These are phyloP conservation scores for Cinnamomum micranthum DNA, from an alignment of 164 flowering plant species.

Conservation along the genomic window DNA sequence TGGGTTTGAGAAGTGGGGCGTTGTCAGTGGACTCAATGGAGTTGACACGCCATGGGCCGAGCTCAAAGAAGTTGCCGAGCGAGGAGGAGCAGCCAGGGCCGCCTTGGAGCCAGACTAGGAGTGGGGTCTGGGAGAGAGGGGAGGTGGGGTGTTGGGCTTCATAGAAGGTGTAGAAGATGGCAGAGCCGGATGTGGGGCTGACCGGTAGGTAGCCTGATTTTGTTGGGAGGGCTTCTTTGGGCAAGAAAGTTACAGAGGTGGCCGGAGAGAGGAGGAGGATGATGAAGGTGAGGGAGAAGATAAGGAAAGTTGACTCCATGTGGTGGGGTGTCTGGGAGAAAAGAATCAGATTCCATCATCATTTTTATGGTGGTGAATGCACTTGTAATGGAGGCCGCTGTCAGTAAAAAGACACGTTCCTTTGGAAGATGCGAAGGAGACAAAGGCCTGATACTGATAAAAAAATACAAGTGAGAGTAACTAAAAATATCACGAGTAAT, in stretches of 20 bases:
- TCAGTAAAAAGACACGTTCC: too few relatives aligned
- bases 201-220: slow-evolving; percentile 71
- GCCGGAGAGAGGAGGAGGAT: background rate
- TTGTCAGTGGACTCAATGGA: slow-evolving; percentile 3
- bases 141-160: slow-evolving; percentile 58
- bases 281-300: slow-evolving; percentile 15
- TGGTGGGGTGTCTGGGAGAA: too few relatives aligned
- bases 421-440: too few relatives aligned
- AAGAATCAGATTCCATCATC: too few relatives aligned
- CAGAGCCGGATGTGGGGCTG: slow-evolving; percentile 40
- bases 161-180: slow-evolving; percentile 73
- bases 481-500: too few relatives aligned
- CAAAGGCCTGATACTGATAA: too few relatives aligned
- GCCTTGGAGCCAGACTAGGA: slow-evolving; percentile 83
- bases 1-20: slow-evolving; percentile 34
- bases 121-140: slow-evolving; percentile 50
- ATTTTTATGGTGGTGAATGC: too few relatives aligned
- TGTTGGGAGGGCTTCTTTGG: slow-evolving; percentile 61
- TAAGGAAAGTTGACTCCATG: background rate
- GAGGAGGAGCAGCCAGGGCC: slow-evolving; percentile 91
- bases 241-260: slow-evolving; percentile 27
- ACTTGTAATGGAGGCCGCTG: too few relatives aligned
- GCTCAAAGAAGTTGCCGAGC: slow-evolving; percentile 69
- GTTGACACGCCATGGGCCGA: slow-evolving; percentile 63
- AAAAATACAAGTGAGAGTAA: too few relatives aligned